Base-by-base conservation (phyloP, 768 basidiomycete genomes). In the Lactarius quietus region DNA sequence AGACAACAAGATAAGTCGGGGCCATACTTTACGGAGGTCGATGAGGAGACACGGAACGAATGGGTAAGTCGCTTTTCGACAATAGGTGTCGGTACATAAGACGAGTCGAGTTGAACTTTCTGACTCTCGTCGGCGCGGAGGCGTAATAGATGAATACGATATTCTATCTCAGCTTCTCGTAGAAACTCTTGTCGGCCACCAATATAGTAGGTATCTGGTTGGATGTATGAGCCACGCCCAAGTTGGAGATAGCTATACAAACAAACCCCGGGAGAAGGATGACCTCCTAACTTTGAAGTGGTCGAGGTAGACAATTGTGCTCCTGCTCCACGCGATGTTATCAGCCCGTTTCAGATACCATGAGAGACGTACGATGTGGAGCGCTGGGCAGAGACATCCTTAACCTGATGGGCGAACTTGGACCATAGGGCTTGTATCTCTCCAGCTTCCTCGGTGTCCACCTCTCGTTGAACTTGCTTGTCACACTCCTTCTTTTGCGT, bases 121-220 rank as follows among this genome's bases (percentile, higher is more conserved):
- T 66, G 65, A 17, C n/a, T 29, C 10, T 65, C 39, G 14, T 65
- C 64, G 9, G 59, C n/a, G 17, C 53, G 56, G 2, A 60, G n/a
- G 8, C 28, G 38, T 10, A 65, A 36, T 1, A 29, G 29, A 33
- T 56, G 48, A 1, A 65, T 48, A 3, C n/a, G 29, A 15, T 33
- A 57, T 23, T 61, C 51, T 15, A 58, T 35, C 31, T 28, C 33
- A 1, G 54, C 53, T 6, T 57, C 55, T 29, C 20, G 55, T 7
- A 29, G 43, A 9, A 3, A 8, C 6, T 61, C 48, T 20, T 36
- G 33, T 15, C 41, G 45, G 0, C 65, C 65, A 14, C 48, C 29
- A 20, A 65, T 28, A 15, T 15, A 39, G n/a, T 65, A 65, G 12
- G 41, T 36, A 52, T 23, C 26, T 36, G 6, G 20, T 38, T 3